Base-by-base conservation (phyloP, 441 rosid genomes). In the Pelargonium myrrhifolium region DNA sequence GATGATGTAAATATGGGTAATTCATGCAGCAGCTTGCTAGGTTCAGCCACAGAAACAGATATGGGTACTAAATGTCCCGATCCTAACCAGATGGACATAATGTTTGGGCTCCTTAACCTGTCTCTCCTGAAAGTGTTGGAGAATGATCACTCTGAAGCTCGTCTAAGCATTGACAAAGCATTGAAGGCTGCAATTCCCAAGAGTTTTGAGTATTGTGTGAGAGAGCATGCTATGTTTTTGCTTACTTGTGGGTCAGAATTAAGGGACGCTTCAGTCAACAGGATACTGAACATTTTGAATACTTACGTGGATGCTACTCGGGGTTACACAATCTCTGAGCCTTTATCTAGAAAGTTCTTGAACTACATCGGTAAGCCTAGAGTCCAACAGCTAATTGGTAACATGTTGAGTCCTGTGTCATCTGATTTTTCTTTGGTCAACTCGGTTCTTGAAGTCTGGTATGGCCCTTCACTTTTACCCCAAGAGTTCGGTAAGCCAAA, bases 51-150 rank as follows among this genome's bases (percentile, higher is more conserved):
- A 66, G 74, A 22, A 64, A 72, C 85, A 70, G 80, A 77, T 76
- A 62, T 42, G 24, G 75, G 72, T 31, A 49, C 69, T 60, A 66
- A 74, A 53, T 72, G 71, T 14, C 22, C 78, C 18, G 49, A 67
- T 64, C 72, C 67, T 8, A 75, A 68, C 64, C 81, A 67, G 75
- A 65, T 79, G 65, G 97, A 94, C 80, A 62, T 67, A 66, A 77
- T 88, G 82, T 94, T 87, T 80, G 91, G 91, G 68, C 84, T 83
- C 73, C 85, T 92, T 49, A 92, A 94, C 83, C 89, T 88, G 64
- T 78, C 88, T 70, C 85, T 94, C 53, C 75, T 82, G 45, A 80
- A 83, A 49, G 62, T 85, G 68, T 76, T 92, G 82, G 88, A 86
- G 77, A 78, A 80, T 69, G 82, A 87, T 53, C 78, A 62, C 37